These are phyloP conservation scores for Calocera viscosa DNA, from an alignment of 768 basidiomycete genomes.

Conservation along the genomic window DNA sequence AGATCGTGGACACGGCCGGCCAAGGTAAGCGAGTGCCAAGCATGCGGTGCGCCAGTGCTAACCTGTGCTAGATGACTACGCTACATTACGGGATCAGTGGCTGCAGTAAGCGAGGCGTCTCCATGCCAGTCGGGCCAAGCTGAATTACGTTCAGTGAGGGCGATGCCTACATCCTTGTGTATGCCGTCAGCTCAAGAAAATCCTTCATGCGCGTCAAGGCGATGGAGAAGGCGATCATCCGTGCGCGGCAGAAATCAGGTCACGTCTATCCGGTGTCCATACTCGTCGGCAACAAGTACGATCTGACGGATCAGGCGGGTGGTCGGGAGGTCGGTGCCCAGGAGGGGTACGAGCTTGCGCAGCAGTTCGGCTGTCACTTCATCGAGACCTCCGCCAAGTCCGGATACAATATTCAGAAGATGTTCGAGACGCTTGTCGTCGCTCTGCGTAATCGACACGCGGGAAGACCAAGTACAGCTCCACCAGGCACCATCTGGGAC, in stretches of 20 bases:
- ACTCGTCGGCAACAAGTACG: constrained; percentile 92
- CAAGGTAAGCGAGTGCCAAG: constrained; percentile 52
- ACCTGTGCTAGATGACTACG: constrained; percentile 70
- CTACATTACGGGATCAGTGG: constrained; percentile 94
- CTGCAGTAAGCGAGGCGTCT: constrained; percentile 50
- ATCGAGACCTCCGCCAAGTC: constrained; percentile 1
- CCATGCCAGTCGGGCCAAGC: constrained; percentile 14
- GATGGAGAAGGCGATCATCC: constrained; percentile 82
- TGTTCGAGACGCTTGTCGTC: neutral
- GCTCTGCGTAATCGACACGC: neutral
- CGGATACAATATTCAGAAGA: neutral
- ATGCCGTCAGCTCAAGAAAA: constrained; percentile 87
- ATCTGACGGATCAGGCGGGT: constrained; percentile 56
- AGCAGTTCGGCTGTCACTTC: neutral
- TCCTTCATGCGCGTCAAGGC: constrained; percentile 83
- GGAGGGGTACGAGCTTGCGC: constrained; percentile 8
- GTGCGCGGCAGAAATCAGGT: constrained; percentile 43
- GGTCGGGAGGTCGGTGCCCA: constrained; percentile 13
- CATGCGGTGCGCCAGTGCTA: constrained; percentile 12
- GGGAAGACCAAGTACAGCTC: neutral
- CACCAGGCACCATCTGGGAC: neutral
- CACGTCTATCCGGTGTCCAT: constrained; percentile 76
- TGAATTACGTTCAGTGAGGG: constrained; percentile 52
- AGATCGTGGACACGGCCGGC: constrained; percentile 94
- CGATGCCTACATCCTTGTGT: constrained; percentile 94